These are phyloP conservation scores for Eucalyptus curtisii DNA, from an alignment of 345 rosid species.

Conservation along the genomic window DNA sequence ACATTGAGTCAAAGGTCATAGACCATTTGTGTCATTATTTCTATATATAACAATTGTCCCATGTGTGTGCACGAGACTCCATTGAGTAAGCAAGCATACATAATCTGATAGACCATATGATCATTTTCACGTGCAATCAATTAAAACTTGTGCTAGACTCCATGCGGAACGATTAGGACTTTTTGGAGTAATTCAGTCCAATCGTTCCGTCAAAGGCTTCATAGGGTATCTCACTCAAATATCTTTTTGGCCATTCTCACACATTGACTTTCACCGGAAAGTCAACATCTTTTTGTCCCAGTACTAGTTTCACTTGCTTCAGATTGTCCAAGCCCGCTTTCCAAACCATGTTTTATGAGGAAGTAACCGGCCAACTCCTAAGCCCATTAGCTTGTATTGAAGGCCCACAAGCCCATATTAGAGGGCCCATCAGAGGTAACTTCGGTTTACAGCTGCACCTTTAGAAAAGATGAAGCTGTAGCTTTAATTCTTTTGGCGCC, in stretches of 20 bases:
- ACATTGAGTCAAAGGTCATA: fast-evolving
- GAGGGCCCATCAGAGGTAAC: not conserved
- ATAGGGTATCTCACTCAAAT: not conserved
- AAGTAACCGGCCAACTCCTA: not conserved
- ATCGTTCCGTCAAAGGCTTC: not conserved
- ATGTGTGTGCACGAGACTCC: not conserved
- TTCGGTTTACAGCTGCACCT: not conserved
- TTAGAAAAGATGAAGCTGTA: not conserved
- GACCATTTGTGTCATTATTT: fast-evolving
- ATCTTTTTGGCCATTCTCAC: not conserved
- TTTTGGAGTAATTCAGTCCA: not conserved
- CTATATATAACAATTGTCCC: not conserved
- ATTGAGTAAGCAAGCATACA: fast-evolving
- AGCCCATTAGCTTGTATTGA: not conserved
- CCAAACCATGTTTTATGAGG: not conserved
- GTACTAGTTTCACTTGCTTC: not conserved
- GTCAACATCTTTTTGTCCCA: not conserved
- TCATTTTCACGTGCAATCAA: not conserved
- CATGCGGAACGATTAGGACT: not conserved
- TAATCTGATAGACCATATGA: fast-evolving
- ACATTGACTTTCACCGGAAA: not conserved
- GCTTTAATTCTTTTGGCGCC: not conserved
- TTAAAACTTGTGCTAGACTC: not conserved
- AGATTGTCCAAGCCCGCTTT: not conserved
- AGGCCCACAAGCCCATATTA: not conserved